Base-by-base conservation (phyloP, 1,284 basidiomycete genomes). In the Naganishia sp. region DNA sequence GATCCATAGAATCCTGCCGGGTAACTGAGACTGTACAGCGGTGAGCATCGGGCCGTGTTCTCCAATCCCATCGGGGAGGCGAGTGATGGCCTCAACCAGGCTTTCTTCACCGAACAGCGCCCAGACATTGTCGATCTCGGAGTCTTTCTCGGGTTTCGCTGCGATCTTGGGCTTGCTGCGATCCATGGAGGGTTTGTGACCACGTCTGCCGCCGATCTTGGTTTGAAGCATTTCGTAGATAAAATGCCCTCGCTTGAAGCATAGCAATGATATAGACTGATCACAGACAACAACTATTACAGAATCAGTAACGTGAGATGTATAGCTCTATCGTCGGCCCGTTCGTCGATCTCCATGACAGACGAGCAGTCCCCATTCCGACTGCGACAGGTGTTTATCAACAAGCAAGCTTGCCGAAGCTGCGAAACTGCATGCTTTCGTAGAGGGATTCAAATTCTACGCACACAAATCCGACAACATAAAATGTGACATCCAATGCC, bases 1-100 rank as follows among this genome's bases (percentile, higher is more conserved):
- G n/a, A 57, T n/a, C 63, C 63, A 65, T 16, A 56, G 1, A 28
- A 65, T 56, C n/a, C 31, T 64, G 53, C 54, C 54, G 28, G 33
- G 11, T 28, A 44, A 31, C n/a, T 21, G 18, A 7, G 33, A 21
- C 23, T 43, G 50, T 49, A 55, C 18, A n/a, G 52, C 42, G 6
- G 63, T 25, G 9, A 64, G 18, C n/a, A 55, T n/a, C 18, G 60
- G 21, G 9, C 50, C 50, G 39, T 42, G 33, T 45, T 52, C 48
- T 23, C 54, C 25, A 21, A 39, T 42, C 10, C 10, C 31, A 33
- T 55, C 39, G 43, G 50, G 6, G 23, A 64, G 33, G 28, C 21
- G 36, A 39, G 42, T 63, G 10, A 49, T 28, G 11, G 63, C 43
- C 25, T 44, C 53, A 21, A 49, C 33, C 16, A 64, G 44, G 39